Conservation (phyloP, 495 filamentous ascomycete species). For the Lineolata rhizophorae region DNA sequence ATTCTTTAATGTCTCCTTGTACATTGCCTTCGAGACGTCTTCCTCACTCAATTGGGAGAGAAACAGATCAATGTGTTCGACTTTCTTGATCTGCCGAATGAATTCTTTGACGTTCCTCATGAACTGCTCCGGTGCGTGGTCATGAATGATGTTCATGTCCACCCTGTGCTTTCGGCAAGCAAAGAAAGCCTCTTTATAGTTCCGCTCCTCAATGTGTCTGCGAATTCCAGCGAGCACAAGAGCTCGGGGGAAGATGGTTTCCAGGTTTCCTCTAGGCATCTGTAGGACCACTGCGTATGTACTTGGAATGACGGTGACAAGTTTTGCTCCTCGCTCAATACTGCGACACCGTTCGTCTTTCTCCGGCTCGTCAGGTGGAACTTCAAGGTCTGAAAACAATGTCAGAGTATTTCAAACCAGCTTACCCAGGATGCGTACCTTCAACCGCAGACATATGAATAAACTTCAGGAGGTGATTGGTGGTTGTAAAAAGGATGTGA, state of each 20-base stretch:
- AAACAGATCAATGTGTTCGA: slow-evolving; percentile 77
- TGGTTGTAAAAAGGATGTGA: slow-evolving; percentile 81
- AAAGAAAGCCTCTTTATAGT: slow-evolving; percentile 67
- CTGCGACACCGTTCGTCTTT: slow-evolving; percentile 80
- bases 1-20: slow-evolving; percentile 44
- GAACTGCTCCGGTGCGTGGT: slow-evolving; percentile 69
- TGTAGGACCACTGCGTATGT: slow-evolving; percentile 66
- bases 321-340: slow-evolving; percentile 67
- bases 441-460: slow-evolving; percentile 51
- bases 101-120: slow-evolving; percentile 53
- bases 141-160: slow-evolving; percentile 96
- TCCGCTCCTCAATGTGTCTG: slow-evolving; percentile 48
- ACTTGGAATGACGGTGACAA: slow-evolving; percentile 80
- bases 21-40: slow-evolving; percentile 85
- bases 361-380: slow-evolving; percentile 75
- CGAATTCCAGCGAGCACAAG: slow-evolving; percentile 79
- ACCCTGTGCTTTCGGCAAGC: slow-evolving; percentile 82
- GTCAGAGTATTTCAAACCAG: slow-evolving; percentile 2
- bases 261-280: slow-evolving; percentile 86
- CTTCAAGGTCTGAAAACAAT: slow-evolving; percentile 39
- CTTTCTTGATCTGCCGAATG: slow-evolving; percentile 65
- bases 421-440: slow-evolving; percentile 32
- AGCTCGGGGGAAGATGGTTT: slow-evolving; percentile 84
- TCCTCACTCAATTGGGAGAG: slow-evolving; percentile 81
- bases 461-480: slow-evolving; percentile 79